Evolutionary conservation across 169 alveolate genomes (phyloP), one percentile per base, ranked within the genome.

Genomic region (Cryptosporidium viatorum): DNA sequence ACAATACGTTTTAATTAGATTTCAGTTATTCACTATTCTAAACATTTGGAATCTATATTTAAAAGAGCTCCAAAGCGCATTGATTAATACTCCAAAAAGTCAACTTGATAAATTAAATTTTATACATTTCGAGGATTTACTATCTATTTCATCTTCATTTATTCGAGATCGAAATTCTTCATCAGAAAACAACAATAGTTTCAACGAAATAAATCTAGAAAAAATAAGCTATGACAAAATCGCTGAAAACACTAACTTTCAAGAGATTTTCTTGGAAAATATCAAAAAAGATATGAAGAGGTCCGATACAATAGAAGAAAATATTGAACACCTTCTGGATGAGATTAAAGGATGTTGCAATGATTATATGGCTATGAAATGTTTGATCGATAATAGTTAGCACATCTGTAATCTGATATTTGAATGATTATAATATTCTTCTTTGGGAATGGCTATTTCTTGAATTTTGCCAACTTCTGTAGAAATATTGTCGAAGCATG

Each of bases 271-370:
- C 23, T 26, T 29, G 16, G 70, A 50, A 10, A 26, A 31, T 29
- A 37, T 80, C 14, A 31, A 18, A 31, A 29, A 41, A 43, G 89
- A 80, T 45, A 80, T 80, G 89, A 67, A 45, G 50, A 80, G 68
- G 43, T 62, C 75, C 2, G 89, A 80, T 45, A 80, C 74, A 45
- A 31, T 80, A 10, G 89, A 80, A 62, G 89, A 80, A 35, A 80
- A 80, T 80, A 80, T 80, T 43, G 29, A 65, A 1, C 26, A 80
- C 23, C 33, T 80, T 33, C 23, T 43, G 33, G 21, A 21, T 26
- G 89, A 80, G 37, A 60, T 80, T 21, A 26, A 65, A 12, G 73
- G 29, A 39, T 26, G 31, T 21, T 43, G 51, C 37, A 39, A 21
- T 31, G 89, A 80, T 43, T 80, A 41, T 21, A 6, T 43, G 0